Conservation (phyloP, 2,329 filamentous ascomycete genomes). For the Trichoderma sp. region DNA sequence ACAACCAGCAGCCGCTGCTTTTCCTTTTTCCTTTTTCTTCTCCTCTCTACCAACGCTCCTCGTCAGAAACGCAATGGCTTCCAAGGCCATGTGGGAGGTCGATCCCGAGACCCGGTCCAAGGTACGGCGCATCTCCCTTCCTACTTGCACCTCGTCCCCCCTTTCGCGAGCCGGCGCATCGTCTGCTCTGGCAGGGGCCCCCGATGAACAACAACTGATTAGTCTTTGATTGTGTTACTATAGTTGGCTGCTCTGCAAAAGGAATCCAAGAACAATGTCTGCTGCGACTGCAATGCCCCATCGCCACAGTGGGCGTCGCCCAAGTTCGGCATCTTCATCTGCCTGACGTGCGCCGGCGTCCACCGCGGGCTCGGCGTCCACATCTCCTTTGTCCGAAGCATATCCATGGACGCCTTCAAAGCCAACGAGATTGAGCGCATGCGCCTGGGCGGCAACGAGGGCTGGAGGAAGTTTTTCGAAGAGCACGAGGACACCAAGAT, state of each 20-base stretch:
- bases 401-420: conserved; percentile 99
- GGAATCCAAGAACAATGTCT: conserved; percentile 81
- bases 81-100: conserved; percentile 95
- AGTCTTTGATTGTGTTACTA: conserved; percentile 18
- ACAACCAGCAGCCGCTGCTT: neutral
- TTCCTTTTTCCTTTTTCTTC: neutral
- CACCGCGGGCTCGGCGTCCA: conserved; percentile 95
- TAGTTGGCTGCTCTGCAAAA: conserved; percentile 91
- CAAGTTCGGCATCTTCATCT: conserved; percentile 99
- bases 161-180: conserved; percentile 14
- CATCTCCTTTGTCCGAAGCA: conserved; percentile 96
- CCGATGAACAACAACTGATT: conserved; percentile 18
- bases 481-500: conserved; percentile 66
- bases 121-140: conserved; percentile 51
- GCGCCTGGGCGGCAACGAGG: conserved; percentile 86
- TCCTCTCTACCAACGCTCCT: neutral
- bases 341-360: conserved; percentile 90
- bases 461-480: conserved; percentile 87
- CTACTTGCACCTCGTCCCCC: conserved; percentile 5
- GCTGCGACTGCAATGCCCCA: conserved; percentile 93
- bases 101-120: conserved; percentile 96
- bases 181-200: neutral
- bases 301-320: conserved; percentile 98
- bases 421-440: conserved; percentile 88
- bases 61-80: conserved; percentile 49